These are phyloP conservation scores for Sedum album DNA, from an alignment of 164 flowering plant species.

Conservation along the genomic window DNA sequence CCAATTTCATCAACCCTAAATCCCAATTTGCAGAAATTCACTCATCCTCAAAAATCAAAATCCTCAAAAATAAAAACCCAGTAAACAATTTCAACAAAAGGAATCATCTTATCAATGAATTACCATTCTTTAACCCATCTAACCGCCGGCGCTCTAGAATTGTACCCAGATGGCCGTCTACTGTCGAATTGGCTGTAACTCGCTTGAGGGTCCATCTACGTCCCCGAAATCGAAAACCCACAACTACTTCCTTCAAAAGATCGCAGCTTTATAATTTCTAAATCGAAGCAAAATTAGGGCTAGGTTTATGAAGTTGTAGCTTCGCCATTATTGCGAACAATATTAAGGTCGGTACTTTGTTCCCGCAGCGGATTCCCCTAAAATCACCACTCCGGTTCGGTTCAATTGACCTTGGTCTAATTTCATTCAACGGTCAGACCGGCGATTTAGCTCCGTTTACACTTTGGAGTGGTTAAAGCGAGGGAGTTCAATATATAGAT, in stretches of 20 bases:
- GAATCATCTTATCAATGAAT: neutral
- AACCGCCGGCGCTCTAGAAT: constrained; percentile 58
- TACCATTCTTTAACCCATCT: constrained; percentile 83
- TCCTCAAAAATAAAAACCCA: neutral
- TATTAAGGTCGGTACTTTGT: too few relatives aligned
- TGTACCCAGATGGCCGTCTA: constrained; percentile 44
- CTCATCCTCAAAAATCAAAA: neutral
- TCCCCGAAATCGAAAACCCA: neutral
- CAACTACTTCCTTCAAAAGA: neutral
- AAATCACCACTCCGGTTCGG: too few relatives aligned
- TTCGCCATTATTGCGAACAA: too few relatives aligned
- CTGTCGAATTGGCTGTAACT: constrained; percentile 33
- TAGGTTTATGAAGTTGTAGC: too few relatives aligned
- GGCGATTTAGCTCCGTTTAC: too few relatives aligned
- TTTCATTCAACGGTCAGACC: too few relatives aligned
- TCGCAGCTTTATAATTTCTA: neutral
- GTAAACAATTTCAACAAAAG: too few relatives aligned
- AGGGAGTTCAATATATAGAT: too few relatives aligned
- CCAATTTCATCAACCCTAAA: neutral
- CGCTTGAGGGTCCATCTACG: constrained; percentile 46
- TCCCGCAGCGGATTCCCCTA: too few relatives aligned
- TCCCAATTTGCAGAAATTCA: neutral
- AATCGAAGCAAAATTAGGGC: too few relatives aligned
- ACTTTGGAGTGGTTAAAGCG: too few relatives aligned
- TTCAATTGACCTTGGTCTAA: too few relatives aligned